Conservation (phyloP, 2,329 filamentous ascomycete genomes). For the Fusarium drepaniforme region DNA sequence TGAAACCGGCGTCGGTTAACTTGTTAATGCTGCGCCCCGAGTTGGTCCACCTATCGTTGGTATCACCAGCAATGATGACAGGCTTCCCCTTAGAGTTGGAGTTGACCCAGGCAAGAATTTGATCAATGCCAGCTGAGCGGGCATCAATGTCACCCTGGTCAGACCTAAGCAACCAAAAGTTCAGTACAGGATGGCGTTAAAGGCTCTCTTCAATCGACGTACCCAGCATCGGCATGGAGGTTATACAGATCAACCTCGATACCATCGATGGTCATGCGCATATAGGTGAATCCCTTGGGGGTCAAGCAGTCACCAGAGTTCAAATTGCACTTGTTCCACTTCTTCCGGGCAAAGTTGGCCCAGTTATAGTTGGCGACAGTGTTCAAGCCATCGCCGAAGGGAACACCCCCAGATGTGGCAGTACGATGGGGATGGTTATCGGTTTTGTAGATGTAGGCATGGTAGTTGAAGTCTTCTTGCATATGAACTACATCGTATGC, state of each 20-base stretch:
- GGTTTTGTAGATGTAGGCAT: slow-evolving; percentile 71
- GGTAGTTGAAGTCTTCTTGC: slow-evolving; percentile 79
- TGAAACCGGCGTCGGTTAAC: slow-evolving; percentile 62
- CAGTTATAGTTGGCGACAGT: slow-evolving; percentile 70
- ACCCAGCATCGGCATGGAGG: slow-evolving; percentile 50
- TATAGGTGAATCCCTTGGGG: slow-evolving; percentile 77
- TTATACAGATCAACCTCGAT: slow-evolving; percentile 63
- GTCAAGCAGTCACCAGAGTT: slow-evolving; percentile 73
- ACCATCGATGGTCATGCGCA: slow-evolving; percentile 67
- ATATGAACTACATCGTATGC: slow-evolving; percentile 73
- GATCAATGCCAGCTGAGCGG: slow-evolving; percentile 69
- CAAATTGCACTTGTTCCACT: slow-evolving; percentile 71
- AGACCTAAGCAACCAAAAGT: background rate
- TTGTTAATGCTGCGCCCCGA: slow-evolving; percentile 61
- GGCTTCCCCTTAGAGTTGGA: slow-evolving; percentile 69
- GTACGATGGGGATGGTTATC: slow-evolving; percentile 72
- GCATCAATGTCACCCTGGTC: slow-evolving; percentile 60
- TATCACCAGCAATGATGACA: slow-evolving; percentile 74
- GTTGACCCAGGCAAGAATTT: slow-evolving; percentile 70
- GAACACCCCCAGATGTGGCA: slow-evolving; percentile 73
- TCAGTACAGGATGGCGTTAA: background rate
- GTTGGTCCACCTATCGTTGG: slow-evolving; percentile 72
- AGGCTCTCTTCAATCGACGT: background rate
- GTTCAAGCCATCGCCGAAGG: slow-evolving; percentile 74
- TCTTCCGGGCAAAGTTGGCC: slow-evolving; percentile 63